Conservation (phyloP, 306 rosid species). For the Senna tora region DNA sequence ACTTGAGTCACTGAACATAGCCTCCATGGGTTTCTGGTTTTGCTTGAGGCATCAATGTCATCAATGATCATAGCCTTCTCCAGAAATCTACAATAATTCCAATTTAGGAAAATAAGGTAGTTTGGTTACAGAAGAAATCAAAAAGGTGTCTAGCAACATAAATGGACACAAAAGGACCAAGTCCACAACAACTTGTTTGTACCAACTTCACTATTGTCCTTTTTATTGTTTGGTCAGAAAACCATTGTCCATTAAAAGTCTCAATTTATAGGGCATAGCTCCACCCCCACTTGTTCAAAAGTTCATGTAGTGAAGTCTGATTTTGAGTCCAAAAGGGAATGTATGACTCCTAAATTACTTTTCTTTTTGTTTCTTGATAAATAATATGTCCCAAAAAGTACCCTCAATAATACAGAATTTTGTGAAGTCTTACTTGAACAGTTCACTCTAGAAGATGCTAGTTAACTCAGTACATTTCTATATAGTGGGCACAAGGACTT, state of each 20-base stretch:
- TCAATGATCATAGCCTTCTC: conserved; percentile 74
- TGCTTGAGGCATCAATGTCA: conserved; percentile 49
- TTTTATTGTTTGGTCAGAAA: too few species aligned
- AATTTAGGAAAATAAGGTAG: background rate
- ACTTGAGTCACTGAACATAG: conserved; percentile 73
- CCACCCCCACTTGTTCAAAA: background rate
- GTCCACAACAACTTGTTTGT: conserved; percentile 22
- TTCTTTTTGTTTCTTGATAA: background rate
- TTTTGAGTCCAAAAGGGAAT: background rate
- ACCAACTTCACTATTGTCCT: conserved; percentile 24
- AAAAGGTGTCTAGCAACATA: background rate
- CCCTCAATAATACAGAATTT: background rate
- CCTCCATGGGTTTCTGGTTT: conserved; percentile 70
- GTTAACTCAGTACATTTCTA: background rate
- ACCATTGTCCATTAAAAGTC: background rate
- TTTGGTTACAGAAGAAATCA: background rate
- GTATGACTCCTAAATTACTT: background rate
- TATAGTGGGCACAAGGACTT: background rate
- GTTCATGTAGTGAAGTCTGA: background rate
- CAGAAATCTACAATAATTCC: conserved; percentile 48
- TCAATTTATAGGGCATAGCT: background rate
- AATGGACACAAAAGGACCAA: background rate
- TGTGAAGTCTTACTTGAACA: background rate
- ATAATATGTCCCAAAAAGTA: background rate
- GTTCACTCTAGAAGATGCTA: background rate